phyloP scores from a whole-genome alignment of 306 rosid genomes.

The Ziziphus jujuba region DNA sequence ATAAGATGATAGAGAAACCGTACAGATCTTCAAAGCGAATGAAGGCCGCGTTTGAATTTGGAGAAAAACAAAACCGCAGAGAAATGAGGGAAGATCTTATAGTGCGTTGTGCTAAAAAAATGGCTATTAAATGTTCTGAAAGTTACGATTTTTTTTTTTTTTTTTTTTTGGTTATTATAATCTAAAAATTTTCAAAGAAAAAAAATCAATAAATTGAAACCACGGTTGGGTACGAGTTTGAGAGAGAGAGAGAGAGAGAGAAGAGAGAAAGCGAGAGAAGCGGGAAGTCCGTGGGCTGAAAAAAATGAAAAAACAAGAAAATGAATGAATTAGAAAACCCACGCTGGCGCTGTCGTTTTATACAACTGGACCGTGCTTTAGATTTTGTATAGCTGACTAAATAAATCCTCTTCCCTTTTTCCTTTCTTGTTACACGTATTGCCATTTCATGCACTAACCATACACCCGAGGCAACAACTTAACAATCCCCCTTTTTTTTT shows the following conservation, averaged over 20 bases:
- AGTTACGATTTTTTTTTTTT: neutral
- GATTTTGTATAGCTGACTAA: no score
- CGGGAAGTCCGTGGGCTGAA: conserved; percentile 62
- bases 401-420: no score
- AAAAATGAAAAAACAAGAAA: no score
- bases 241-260: conserved; percentile 15
- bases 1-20: conserved; percentile 14
- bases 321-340: neutral
- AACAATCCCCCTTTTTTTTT: no score
- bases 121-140: neutral
- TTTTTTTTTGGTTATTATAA: neutral
- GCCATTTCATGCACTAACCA: no score
- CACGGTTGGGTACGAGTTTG: conserved; percentile 4
- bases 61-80: neutral
- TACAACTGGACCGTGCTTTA: neutral
- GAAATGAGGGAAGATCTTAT: conserved; percentile 1
- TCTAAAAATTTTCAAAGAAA: no score
- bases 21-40: conserved; percentile 35
- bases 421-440: no score
- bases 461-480: no score
- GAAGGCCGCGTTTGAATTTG: neutral
- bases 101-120: conserved; percentile 1
- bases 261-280: conserved; percentile 26
- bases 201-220: conserved; percentile 20
- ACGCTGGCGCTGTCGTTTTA: neutral